A percentile compares a stretch with the other conserved stretches of the same genome.
Evolutionary conservation across 805 yeast species (phyloP).

Genomic region (Komagataella pastoris): DNA sequence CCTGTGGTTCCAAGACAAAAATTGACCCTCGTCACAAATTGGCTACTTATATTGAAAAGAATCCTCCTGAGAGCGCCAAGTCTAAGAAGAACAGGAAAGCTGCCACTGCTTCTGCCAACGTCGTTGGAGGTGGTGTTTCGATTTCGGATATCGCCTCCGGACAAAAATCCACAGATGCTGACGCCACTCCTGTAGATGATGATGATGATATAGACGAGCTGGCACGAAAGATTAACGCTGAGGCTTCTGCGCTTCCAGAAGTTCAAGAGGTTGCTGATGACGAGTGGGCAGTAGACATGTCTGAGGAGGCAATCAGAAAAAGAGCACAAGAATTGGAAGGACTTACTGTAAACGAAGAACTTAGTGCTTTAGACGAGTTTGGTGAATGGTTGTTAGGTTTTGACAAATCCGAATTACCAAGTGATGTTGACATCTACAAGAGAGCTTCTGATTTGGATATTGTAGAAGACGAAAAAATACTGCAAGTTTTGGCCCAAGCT

Average conservation of each 20-base stretch:
- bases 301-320: constrained; percentile 88
- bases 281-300: constrained; percentile 96
- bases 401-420: constrained; percentile 48
- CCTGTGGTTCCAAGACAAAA: constrained; percentile 84
- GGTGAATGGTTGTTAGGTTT: constrained; percentile 76
- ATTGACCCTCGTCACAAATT: constrained; percentile 82
- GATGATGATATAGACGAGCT: constrained; percentile 14
- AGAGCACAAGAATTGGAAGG: constrained; percentile 85
- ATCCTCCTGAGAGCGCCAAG: constrained; percentile 61
- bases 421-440: constrained; percentile 86
- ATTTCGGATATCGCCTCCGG: constrained; percentile 65
- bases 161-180: constrained; percentile 17
- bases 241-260: constrained; percentile 52
- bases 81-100: constrained; percentile 48
- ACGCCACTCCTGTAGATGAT: constrained; percentile 16
- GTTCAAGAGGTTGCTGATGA: constrained; percentile 78
- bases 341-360: constrained; percentile 27
- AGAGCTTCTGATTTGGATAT: constrained; percentile 74
- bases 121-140: constrained; percentile 77
- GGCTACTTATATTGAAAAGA: constrained; percentile 77
- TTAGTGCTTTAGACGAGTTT: constrained; percentile 49
- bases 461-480: constrained; percentile 56
- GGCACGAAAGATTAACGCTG: constrained; percentile 7
- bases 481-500: constrained; percentile 86
- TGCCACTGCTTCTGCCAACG: constrained; percentile 83